A percentile compares a stretch with the other conserved stretches of the same genome.
Conservation (phyloP, 768 basidiomycete genomes). For the Tylopilus sp. region DNA sequence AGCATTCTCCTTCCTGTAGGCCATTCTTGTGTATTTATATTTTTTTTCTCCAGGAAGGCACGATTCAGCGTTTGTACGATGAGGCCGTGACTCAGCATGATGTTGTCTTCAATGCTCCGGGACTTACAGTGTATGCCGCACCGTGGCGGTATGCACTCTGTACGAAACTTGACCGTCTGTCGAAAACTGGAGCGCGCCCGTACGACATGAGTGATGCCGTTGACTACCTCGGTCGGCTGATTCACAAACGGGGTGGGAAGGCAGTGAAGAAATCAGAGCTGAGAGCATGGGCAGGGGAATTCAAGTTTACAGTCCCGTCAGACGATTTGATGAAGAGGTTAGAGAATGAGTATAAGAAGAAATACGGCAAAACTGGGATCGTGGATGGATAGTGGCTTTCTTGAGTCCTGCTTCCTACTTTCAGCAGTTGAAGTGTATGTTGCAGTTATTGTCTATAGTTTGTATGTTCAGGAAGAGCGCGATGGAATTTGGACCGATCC, state of each 20-base stretch:
- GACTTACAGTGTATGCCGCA: conserved; percentile 11
- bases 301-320: background rate
- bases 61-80: background rate
- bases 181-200: conserved; percentile 4
- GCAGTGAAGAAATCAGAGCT: conserved; percentile 8
- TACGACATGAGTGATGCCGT: no score
- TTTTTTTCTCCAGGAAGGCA: background rate
- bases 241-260: background rate
- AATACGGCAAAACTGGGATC: background rate
- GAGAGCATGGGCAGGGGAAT: background rate
- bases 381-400: no score
- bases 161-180: conserved; percentile 7
- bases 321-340: background rate
- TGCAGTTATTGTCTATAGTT: no score
- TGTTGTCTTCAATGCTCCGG: conserved; percentile 1
- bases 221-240: no score
- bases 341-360: background rate
- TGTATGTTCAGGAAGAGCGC: no score
- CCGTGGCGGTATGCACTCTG: conserved; percentile 11
- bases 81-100: conserved; percentile 3
- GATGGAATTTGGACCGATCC: no score
- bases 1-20: background rate
- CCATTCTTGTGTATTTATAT: background rate
- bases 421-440: no score
- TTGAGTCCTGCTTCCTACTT: no score